phyloP scores from a whole-genome alignment of 2,329 filamentous ascomycete species.

The Verticillium tricorpus region DNA sequence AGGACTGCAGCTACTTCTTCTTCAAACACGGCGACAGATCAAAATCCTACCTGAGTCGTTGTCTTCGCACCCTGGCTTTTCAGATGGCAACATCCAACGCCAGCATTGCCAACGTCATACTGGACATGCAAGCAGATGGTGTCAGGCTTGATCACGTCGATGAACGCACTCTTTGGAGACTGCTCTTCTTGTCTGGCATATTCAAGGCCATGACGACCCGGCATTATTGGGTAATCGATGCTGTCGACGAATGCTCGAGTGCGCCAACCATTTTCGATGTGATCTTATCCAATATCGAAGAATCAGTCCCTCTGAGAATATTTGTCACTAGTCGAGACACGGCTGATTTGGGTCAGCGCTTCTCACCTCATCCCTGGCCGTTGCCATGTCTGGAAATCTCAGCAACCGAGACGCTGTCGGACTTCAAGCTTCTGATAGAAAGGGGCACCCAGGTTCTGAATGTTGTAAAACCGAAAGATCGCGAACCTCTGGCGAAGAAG shows the following conservation, averaged over 20 bases:
- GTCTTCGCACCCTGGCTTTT: conserved; percentile 24
- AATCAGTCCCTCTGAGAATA: conserved; percentile 14
- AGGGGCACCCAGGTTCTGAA: conserved; percentile 8
- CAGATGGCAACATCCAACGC: conserved; percentile 23
- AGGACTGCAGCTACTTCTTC: conserved; percentile 25
- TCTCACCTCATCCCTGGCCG: not conserved
- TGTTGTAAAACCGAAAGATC: conserved; percentile 11
- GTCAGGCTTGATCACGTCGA: conserved; percentile 15
- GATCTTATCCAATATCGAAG: conserved; percentile 14
- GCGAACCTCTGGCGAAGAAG: conserved; percentile 17
- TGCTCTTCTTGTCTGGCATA: conserved; percentile 20
- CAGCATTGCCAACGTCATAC: conserved; percentile 7
- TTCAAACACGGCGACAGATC: conserved; percentile 19
- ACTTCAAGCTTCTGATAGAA: conserved; percentile 15
- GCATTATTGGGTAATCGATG: conserved; percentile 28
- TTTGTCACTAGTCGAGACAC: conserved; percentile 17
- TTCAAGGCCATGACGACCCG: conserved; percentile 11
- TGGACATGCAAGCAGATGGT: conserved; percentile 14
- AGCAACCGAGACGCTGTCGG: conserved; percentile 14
- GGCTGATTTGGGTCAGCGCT: conserved; percentile 3
- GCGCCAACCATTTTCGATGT: conserved; percentile 13
- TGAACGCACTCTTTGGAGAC: conserved; percentile 19
- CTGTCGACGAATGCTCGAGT: conserved; percentile 25
- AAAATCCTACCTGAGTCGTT: conserved; percentile 18
- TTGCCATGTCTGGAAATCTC: conserved; percentile 12